Conservation (phyloP, 257 asterid genomes). For the Cruciata laevipes region DNA sequence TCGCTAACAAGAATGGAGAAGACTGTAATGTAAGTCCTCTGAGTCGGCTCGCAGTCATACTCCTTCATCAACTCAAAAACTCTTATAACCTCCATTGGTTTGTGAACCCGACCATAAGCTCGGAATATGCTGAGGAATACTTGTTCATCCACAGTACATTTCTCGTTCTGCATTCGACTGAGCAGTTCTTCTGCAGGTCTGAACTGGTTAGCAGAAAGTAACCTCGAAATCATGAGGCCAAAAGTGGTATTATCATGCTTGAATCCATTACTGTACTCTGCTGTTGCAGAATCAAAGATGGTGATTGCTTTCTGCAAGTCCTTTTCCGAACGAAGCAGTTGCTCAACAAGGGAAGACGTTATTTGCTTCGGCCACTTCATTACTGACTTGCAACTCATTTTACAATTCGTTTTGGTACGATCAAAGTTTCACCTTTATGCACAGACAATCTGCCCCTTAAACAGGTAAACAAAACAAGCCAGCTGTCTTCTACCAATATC, state of each 20-base stretch:
- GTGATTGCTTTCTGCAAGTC: slow-evolving; percentile 67
- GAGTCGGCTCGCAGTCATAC: slow-evolving; percentile 58
- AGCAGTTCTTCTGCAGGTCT: slow-evolving; percentile 62
- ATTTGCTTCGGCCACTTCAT: slow-evolving; percentile 79
- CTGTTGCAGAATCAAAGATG: slow-evolving; percentile 81
- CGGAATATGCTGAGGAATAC: slow-evolving; percentile 52
- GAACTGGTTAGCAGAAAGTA: slow-evolving; percentile 69
- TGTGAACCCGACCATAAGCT: slow-evolving; percentile 82
- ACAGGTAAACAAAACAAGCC: not conserved
- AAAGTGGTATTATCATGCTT: slow-evolving; percentile 59
- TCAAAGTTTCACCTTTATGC: not conserved
- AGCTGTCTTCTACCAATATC: not conserved
- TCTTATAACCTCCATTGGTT: slow-evolving; percentile 73
- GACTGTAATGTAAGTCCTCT: slow-evolving; percentile 65
- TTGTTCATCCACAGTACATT: slow-evolving; percentile 49
- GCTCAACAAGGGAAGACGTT: slow-evolving; percentile 64
- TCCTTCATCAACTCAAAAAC: slow-evolving; percentile 61
- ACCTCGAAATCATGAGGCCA: slow-evolving; percentile 44
- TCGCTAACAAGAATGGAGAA: slow-evolving; percentile 74
- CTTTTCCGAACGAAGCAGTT: slow-evolving; percentile 60
- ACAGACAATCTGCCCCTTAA: not conserved
- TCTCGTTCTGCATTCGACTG: slow-evolving; percentile 62
- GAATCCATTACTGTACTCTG: slow-evolving; percentile 72
- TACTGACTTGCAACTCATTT: slow-evolving; percentile 40
- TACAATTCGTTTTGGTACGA: not conserved